phyloP scores from a whole-genome alignment of 257 asterid genomes.

The Capsicum rhomboideum region DNA sequence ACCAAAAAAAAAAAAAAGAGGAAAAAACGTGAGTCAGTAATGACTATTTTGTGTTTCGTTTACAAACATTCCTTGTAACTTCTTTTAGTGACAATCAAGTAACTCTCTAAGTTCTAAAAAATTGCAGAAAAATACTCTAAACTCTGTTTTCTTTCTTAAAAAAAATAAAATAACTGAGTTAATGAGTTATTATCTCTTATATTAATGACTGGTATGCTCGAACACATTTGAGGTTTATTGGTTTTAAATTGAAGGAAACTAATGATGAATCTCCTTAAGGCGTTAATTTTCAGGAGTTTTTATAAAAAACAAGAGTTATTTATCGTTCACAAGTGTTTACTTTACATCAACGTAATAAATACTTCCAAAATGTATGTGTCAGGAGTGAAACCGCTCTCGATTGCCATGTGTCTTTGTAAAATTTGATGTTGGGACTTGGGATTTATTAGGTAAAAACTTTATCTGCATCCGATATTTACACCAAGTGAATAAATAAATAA shows the following conservation, averaged over 20 bases:
- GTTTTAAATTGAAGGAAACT: not conserved
- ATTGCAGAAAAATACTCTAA: not conserved
- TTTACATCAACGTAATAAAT: not conserved
- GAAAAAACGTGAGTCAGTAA: not conserved
- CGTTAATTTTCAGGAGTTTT: not conserved
- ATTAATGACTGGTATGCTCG: not conserved
- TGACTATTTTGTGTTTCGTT: not conserved
- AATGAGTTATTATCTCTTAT: not conserved
- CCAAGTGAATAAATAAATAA: no score
- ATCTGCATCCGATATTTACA: no score
- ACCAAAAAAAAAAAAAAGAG: no score
- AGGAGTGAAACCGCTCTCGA: not conserved
- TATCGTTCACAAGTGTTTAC: not conserved
- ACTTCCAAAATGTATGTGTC: not conserved
- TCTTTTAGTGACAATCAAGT: no score
- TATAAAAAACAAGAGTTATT: not conserved
- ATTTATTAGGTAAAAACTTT: no score
- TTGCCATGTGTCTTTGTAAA: not conserved
- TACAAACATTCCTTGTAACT: not conserved
- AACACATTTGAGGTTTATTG: not conserved
- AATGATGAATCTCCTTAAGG: not conserved
- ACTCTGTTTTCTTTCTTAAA: not conserved
- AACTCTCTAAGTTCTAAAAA: not conserved
- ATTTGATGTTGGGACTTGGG: no score
- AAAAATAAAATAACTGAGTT: not conserved